phyloP scores from a whole-genome alignment of 352 stramenopile species.

The Globisporangium nagaii region DNA sequence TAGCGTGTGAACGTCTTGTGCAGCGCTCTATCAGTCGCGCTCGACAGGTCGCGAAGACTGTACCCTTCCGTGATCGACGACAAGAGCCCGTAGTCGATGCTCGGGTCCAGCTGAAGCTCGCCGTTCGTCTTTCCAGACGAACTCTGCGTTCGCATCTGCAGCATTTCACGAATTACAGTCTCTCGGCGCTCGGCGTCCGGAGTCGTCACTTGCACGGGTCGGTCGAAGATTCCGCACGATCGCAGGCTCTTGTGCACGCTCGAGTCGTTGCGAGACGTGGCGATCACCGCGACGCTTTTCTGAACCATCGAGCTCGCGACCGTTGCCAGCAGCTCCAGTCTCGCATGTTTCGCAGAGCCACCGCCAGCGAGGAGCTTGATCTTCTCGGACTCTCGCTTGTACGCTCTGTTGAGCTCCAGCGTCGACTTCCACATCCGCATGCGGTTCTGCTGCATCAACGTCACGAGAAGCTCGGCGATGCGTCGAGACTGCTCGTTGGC shows the following conservation, averaged over 20 bases:
- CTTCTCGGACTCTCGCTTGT: conserved; percentile 29
- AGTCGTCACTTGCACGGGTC: conserved; percentile 44
- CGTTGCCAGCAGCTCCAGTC: conserved; percentile 34
- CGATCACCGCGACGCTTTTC: conserved; percentile 68
- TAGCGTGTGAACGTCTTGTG: conserved; percentile 58
- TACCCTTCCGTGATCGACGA: conserved; percentile 73
- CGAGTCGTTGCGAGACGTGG: conserved; percentile 47
- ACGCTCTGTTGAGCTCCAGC: conserved; percentile 47
- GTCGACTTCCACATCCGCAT: conserved; percentile 60
- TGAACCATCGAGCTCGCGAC: conserved; percentile 49
- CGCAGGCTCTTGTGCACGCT: conserved; percentile 64
- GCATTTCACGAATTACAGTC: conserved; percentile 50
- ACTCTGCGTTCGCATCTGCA: conserved; percentile 37
- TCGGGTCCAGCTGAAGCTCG: conserved; percentile 31
- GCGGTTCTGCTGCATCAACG: conserved; percentile 42
- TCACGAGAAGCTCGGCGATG: conserved; percentile 73
- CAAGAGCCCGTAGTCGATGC: conserved; percentile 57
- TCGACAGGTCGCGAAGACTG: conserved; percentile 73
- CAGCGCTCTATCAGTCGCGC: conserved; percentile 55
- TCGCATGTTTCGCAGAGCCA: conserved; percentile 12
- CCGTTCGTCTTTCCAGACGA: conserved; percentile 6
- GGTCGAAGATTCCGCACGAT: conserved; percentile 64
- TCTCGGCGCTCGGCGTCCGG: conserved; percentile 65
- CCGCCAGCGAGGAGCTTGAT: conserved; percentile 17
- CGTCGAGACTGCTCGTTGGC: conserved; percentile 83